Evolutionary conservation across 1,284 basidiomycete species (phyloP).

Genomic region (Microbotryum violaceum): DNA sequence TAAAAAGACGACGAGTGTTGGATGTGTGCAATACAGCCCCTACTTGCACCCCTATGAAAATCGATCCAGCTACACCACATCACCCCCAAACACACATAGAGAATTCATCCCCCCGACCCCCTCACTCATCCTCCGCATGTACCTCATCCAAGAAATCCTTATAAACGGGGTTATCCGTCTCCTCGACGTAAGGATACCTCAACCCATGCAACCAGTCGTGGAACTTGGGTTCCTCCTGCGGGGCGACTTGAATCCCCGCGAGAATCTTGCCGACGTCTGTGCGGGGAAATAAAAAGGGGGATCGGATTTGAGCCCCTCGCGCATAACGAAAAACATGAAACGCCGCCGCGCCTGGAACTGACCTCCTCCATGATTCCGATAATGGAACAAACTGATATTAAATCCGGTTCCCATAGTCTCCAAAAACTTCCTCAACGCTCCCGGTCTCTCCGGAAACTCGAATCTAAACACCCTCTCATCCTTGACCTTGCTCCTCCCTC

Average conservation of each 20-base stretch:
- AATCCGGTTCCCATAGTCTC: conserved; percentile 71
- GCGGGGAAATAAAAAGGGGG: background rate
- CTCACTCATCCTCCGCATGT: conserved; percentile 4
- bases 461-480: conserved; percentile 91
- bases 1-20: background rate
- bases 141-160: conserved; percentile 55
- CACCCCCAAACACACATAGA: too few relatives aligned
- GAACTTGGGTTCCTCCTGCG: conserved; percentile 57
- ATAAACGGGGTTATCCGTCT: conserved; percentile 84
- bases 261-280: conserved; percentile 86
- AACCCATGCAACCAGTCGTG: conserved; percentile 66
- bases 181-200: conserved; percentile 83
- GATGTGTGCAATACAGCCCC: too few relatives aligned
- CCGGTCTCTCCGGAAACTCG: conserved; percentile 94
- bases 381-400: conserved; percentile 97
- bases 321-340: background rate
- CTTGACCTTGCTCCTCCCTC: conserved; percentile 65
- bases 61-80: too few relatives aligned
- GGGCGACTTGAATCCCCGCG: conserved; percentile 86
- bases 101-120: background rate
- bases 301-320: background rate
- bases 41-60: too few relatives aligned
- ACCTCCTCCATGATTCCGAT: conserved; percentile 94
- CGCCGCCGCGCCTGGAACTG: conserved; percentile 37
- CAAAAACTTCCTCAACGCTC: conserved; percentile 83